These are phyloP conservation scores for Stemphylium lycopersici DNA, from an alignment of 2,329 filamentous ascomycete species.

Conservation along the genomic window DNA sequence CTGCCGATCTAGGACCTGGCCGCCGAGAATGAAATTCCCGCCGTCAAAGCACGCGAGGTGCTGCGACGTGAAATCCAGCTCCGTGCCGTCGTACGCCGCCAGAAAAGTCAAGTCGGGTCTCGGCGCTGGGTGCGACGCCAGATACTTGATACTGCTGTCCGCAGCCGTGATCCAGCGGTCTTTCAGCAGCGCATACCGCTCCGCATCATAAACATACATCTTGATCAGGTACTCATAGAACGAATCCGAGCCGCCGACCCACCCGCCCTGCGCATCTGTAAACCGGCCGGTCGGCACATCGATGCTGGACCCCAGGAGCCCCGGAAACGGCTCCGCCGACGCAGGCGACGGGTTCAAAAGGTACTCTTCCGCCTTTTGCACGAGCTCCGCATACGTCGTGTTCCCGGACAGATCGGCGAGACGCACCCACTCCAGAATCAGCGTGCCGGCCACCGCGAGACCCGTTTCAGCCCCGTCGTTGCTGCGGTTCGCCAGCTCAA, in stretches of 20 bases:
- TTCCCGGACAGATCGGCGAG: slow-evolving; percentile 77
- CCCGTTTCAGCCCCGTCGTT: slow-evolving; percentile 65
- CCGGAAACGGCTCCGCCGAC: slow-evolving; percentile 73
- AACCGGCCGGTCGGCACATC: slow-evolving; percentile 71
- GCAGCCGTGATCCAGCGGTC: slow-evolving; percentile 77
- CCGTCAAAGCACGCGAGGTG: slow-evolving; percentile 80
- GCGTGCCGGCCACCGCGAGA: slow-evolving; percentile 76
- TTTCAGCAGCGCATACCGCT: slow-evolving; percentile 67
- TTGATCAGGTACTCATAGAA: slow-evolving; percentile 93
- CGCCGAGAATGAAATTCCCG: slow-evolving; percentile 84
- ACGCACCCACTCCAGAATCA: slow-evolving; percentile 84
- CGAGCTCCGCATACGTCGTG: slow-evolving; percentile 67
- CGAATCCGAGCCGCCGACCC: slow-evolving; percentile 77
- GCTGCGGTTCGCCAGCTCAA: slow-evolving; percentile 64
- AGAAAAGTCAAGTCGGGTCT: slow-evolving; percentile 76
- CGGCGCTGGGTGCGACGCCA: slow-evolving; percentile 70
- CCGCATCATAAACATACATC: slow-evolving; percentile 81
- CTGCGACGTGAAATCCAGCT: slow-evolving; percentile 48
- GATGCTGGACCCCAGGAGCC: slow-evolving; percentile 73
- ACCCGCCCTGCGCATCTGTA: slow-evolving; percentile 70
- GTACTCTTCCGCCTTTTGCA: slow-evolving; percentile 71
- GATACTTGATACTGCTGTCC: slow-evolving; percentile 74
- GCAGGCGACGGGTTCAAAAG: slow-evolving; percentile 70
- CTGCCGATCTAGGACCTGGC: slow-evolving; percentile 68
- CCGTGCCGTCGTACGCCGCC: slow-evolving; percentile 60